A percentile compares a stretch with the other conserved stretches of the same genome.
phyloP scores from a whole-genome alignment of 2,329 filamentous ascomycete genomes.

The Amauroascus niger region DNA sequence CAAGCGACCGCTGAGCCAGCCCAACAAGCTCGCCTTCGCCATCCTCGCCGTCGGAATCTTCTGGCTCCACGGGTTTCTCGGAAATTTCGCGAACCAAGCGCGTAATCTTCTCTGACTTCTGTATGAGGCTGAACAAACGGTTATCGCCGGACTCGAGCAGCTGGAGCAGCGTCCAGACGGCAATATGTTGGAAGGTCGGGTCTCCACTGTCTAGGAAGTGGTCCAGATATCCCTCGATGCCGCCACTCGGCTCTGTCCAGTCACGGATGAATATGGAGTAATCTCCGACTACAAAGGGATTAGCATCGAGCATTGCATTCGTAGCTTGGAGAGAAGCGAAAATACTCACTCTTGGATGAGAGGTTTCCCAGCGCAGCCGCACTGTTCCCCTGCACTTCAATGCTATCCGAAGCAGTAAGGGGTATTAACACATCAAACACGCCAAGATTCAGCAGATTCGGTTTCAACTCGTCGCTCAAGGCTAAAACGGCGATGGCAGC shows the following conservation, averaged over 20 bases:
- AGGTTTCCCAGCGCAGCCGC: slow-evolving; percentile 90
- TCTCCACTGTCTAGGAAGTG: slow-evolving; percentile 91
- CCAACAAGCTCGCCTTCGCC: slow-evolving; percentile 90
- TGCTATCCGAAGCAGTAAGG: slow-evolving; percentile 86
- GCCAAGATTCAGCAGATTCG: slow-evolving; percentile 77
- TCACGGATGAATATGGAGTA: slow-evolving; percentile 93
- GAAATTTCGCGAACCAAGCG: slow-evolving; percentile 86
- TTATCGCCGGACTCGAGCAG: slow-evolving; percentile 91
- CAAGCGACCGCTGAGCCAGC: slow-evolving; percentile 79
- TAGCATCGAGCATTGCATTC: slow-evolving; percentile 8
- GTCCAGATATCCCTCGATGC: slow-evolving; percentile 89
- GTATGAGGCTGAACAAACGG: slow-evolving; percentile 76
- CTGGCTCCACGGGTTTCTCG: slow-evolving; percentile 76
- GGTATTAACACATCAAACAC: slow-evolving; percentile 96
- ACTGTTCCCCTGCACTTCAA: slow-evolving; percentile 97
- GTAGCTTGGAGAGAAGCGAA: neutral
- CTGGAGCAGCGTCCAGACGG: slow-evolving; percentile 94
- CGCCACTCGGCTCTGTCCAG: slow-evolving; percentile 85
- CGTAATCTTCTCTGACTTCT: slow-evolving; percentile 82
- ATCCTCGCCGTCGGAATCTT: slow-evolving; percentile 77
- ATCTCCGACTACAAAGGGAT: slow-evolving; percentile 61
- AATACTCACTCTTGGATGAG: slow-evolving; percentile 74
- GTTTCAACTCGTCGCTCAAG: slow-evolving; percentile 89
- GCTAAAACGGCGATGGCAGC: slow-evolving; percentile 96
- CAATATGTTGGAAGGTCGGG: slow-evolving; percentile 96